Conservation (phyloP, 345 rosid species). For the Citrus hindsii region DNA sequence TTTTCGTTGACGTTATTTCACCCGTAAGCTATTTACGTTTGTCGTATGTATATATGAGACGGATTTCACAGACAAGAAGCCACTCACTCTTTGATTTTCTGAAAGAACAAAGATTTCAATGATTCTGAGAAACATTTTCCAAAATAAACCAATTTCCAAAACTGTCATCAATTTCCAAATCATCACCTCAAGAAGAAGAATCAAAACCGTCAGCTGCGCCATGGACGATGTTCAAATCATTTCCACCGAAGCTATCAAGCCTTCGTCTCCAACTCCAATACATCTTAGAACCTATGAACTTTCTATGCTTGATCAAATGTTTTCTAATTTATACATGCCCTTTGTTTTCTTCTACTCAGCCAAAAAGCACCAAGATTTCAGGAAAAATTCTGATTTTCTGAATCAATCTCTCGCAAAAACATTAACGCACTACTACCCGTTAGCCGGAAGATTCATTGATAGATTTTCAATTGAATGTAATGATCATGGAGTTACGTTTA, state of each 20-base stretch:
- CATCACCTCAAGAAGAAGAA: too few relatives aligned
- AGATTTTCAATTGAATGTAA: conserved; percentile 21
- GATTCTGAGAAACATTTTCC: too few relatives aligned
- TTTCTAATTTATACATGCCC: conserved; percentile 12
- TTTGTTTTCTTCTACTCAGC: conserved; percentile 22
- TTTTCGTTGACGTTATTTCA: too few relatives aligned
- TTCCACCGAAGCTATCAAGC: conserved; percentile 21
- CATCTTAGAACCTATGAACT: conserved; percentile 22
- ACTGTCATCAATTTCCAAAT: too few relatives aligned
- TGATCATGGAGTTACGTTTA: conserved; percentile 18
- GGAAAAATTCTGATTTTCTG: background rate
- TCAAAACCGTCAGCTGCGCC: too few relatives aligned
- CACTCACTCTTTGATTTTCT: too few relatives aligned
- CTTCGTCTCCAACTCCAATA: background rate
- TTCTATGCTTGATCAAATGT: conserved; percentile 27
- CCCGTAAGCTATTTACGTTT: too few relatives aligned
- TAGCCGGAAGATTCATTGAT: conserved; percentile 20
- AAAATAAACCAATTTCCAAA: too few relatives aligned
- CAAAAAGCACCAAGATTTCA: background rate
- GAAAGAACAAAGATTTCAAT: too few relatives aligned
- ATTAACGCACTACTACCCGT: conserved; percentile 18
- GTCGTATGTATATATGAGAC: too few relatives aligned
- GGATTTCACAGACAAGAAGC: too few relatives aligned
- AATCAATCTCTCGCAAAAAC: conserved; percentile 21
- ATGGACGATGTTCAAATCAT: conserved; percentile 16